Base-by-base conservation (phyloP, 116 monocot species). In the Posidonia oceanica region DNA sequence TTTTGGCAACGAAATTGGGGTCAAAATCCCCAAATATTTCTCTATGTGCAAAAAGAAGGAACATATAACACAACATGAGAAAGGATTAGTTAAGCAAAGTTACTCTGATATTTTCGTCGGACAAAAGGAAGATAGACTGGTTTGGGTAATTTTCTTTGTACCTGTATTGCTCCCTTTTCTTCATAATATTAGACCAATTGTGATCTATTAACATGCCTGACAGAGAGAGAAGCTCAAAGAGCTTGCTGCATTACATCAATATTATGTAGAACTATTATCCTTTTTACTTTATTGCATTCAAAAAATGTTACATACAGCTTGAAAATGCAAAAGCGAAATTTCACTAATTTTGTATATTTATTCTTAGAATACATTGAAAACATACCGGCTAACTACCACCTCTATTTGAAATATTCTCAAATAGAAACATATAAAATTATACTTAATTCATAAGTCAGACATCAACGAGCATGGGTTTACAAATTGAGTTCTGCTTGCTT, bases 121-220 rank as follows among this genome's bases (percentile, higher is more conserved):
- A 57, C 6, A 57, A 57, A 5, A 5, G 20, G 16, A 57, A 17
- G 57, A 57, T 57, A 20, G 57, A 57, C 20, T 57, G 57, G n/a
- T 58, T 58, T 58, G 13, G 13, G n/a, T 58, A 58, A 58, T 16
- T 16, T 7, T 5, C 5, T 58, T n/a, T 23, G 16, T 17, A 87
- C 91, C 87, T 87, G 79, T 87, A 91, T 16, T 56, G 55, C 36
- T 87, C 91, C 62, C 83, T 87, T 70, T 73, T 87, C 77, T 83
- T 83, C 14, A 87, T 67, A 21, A 87, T 91, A 38, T 85, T 83
- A 1, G 87, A 82, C 91, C 91, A 91, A 18, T 85, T 87, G 69
- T 74, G 81, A 72, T 87, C 87, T 48, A 91, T 91, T 41, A 91
- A 83, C 84, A 91, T 79, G 6, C 91, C 87, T 36, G 85, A 87